Percentiles rank a stretch among this genome's conserved stretches.
These are phyloP conservation scores for Penicillium sp. DNA, from an alignment of 2,329 filamentous ascomycete genomes.

Conservation along the genomic window DNA sequence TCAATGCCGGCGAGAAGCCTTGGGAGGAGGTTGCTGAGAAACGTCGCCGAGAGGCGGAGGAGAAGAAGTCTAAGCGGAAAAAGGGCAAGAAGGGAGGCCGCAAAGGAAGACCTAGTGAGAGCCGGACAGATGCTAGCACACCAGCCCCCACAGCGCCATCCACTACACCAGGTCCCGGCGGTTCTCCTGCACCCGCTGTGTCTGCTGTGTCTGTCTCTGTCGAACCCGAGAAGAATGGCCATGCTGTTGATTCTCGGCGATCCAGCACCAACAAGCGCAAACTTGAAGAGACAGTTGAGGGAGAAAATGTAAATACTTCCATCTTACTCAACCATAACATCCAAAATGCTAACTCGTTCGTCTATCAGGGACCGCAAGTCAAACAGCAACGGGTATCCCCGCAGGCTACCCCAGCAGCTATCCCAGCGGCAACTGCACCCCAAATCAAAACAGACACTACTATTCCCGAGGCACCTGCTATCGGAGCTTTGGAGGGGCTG, in stretches of 20 bases:
- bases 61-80: constrained; percentile 58
- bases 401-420: constrained; percentile 20
- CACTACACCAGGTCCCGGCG: constrained; percentile 26
- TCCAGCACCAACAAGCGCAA: constrained; percentile 46
- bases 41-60: constrained; percentile 61
- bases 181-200: constrained; percentile 23
- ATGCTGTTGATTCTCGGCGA: constrained; percentile 21
- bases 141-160: constrained; percentile 34
- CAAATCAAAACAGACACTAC: constrained; percentile 37
- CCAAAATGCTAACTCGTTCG: constrained; percentile 24
- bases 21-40: constrained; percentile 72
- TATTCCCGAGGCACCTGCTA: constrained; percentile 31
- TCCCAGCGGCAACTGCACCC: constrained; percentile 26
- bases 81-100: constrained; percentile 57
- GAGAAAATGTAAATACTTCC: constrained; percentile 32
- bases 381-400: constrained; percentile 44
- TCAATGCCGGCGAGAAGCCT: constrained; percentile 75
- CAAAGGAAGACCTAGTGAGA: constrained; percentile 64
- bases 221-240: constrained; percentile 30
- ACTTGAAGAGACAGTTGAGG: constrained; percentile 40
- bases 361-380: constrained; percentile 38
- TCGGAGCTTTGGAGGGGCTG: constrained; percentile 47
- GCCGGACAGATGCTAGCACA: constrained; percentile 47
- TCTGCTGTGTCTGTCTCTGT: constrained; percentile 26
- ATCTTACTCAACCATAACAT: not conserved